Base-by-base conservation (phyloP, 495 filamentous ascomycete species). In the Podospora pseudopauciseta region DNA sequence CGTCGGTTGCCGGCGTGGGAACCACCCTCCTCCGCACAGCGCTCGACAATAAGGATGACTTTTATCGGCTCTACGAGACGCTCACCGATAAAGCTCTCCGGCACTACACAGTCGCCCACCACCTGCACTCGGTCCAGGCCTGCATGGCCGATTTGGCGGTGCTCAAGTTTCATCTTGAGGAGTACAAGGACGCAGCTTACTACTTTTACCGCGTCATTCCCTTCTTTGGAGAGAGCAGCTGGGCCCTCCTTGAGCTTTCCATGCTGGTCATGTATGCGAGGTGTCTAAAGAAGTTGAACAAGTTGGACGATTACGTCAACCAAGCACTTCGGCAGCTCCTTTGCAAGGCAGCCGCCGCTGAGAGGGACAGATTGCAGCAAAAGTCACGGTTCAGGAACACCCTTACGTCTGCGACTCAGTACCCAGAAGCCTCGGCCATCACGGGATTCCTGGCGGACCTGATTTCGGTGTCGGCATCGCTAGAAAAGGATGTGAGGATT, bases 201-300 rank as follows among this genome's bases (percentile, higher is more conserved):
- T 94, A 92, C 73, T 93, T 98, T 75, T 87, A 89, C 72, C 84
- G 88, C n/a, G 86, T 94, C 65, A 89, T 91, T 7, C 90, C 92
- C 2, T 91, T 92, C 71, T 97, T 95, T 74, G 90, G 89, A 0
- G 89, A 90, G 62, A 88, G 86, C 70, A 85, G 89, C 18, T 99
- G 95, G 95, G 86, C 83, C 56, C 78, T 90, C 4, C 81, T 97
- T 15, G 93, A 97, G 74, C 84, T 90, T 13, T 88, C 87, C 2
- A 91, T 97, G 86, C 82, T 99, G 30, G 85, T 91, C 62, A 89
- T 97, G 84, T 92, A 96, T 75, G 88, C 92, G 3, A 86, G 86
- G 49, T 97, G 92, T 78, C 83, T 98, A 61, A 91, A 92, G 73
- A 83, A 91, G 72, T 84, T 97, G 20, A 78, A 89, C 56, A 85